phyloP scores from a whole-genome alignment of 2,329 filamentous ascomycete genomes.

The Fusarium longipes region DNA sequence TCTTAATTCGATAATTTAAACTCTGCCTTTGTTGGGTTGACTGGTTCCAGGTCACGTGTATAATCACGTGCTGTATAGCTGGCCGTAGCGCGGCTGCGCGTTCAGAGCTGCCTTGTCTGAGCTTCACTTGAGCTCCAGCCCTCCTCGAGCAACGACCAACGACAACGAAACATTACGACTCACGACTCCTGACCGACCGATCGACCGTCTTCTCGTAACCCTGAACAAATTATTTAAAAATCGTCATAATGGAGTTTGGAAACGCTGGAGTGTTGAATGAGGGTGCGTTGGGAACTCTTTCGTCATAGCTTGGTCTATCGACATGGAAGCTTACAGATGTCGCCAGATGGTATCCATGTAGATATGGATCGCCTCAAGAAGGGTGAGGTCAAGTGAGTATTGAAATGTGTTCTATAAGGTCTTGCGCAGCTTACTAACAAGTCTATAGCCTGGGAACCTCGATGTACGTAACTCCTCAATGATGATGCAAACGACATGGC shows the following conservation, averaged over 20 bases:
- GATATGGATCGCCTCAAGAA: slow-evolving; percentile 99
- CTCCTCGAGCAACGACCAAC: slow-evolving; percentile 43
- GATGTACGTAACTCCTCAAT: slow-evolving; percentile 75
- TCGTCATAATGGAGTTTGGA: slow-evolving; percentile 69
- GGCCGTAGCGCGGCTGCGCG: slow-evolving; percentile 53
- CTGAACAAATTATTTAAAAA: not conserved
- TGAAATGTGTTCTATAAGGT: not conserved
- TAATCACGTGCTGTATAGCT: slow-evolving; percentile 17
- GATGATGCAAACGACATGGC: slow-evolving; percentile 40
- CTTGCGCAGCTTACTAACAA: slow-evolving; percentile 45
- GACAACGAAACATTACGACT: slow-evolving; percentile 42
- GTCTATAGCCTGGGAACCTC: slow-evolving; percentile 87
- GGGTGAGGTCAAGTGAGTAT: slow-evolving; percentile 94
- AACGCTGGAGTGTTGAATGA: slow-evolving; percentile 71
- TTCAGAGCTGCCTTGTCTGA: slow-evolving; percentile 59
- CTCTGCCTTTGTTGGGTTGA: too few relatives aligned
- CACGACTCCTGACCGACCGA: slow-evolving; percentile 25
- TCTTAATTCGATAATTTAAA: not conserved
- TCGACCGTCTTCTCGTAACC: not conserved
- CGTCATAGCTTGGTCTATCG: slow-evolving; percentile 35
- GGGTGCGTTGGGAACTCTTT: slow-evolving; percentile 58
- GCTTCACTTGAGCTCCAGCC: slow-evolving; percentile 55
- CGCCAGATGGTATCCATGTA: slow-evolving; percentile 94
- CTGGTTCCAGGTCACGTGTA: slow-evolving; percentile 33
- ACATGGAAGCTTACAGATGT: slow-evolving; percentile 40